Base-by-base conservation (phyloP, 306 rosid species). In the Quercus robur region DNA sequence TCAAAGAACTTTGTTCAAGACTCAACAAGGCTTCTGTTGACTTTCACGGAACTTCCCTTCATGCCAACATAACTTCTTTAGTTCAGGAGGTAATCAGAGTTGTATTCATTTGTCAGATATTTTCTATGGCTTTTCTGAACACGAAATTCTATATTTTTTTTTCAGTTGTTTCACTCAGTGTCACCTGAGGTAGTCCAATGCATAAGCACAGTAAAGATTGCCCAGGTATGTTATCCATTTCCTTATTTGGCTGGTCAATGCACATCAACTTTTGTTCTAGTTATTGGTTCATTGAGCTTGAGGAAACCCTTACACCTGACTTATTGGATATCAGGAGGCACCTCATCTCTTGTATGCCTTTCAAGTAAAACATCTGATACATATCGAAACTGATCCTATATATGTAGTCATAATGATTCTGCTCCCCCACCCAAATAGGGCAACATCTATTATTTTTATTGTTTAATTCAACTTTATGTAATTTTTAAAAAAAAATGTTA, bases 1-100 rank as follows among this genome's bases (percentile, higher is more conserved):
- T 86, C 63, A 93, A 90, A 86, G 95, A 93, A 83, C 94, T 93
- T 75, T 91, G 94, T 85, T 87, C 95, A 58, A 89, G 88, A 84
- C 84, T 90, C 57, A 81, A 75, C 75, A 79, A 74, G 75, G 89
- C 49, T 70, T n/a, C 85, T 70, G 85, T 75, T 71, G 88, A 87
- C 75, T 82, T 88, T 62, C 77, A 70, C 33, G 90, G 77, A 85
- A 82, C 78, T 68, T 21, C 80, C 2, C 55, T 70, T 23, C 75
- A 38, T 86, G 90, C 83, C 79, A 75, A 78, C 66, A 71, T 83
- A 74, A 79, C 87, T 78, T 74, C 90, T 78, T 82, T 90, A 20
- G 88, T 85, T 77, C 87, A 77, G 71, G 97, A 93, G 99, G 99
- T 93, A 86, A 84, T 46, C 10, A 2, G 31, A 38, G 58, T 54